These are phyloP conservation scores for Phaeolepiota aurea DNA, from an alignment of 768 basidiomycete genomes.

Conservation along the genomic window DNA sequence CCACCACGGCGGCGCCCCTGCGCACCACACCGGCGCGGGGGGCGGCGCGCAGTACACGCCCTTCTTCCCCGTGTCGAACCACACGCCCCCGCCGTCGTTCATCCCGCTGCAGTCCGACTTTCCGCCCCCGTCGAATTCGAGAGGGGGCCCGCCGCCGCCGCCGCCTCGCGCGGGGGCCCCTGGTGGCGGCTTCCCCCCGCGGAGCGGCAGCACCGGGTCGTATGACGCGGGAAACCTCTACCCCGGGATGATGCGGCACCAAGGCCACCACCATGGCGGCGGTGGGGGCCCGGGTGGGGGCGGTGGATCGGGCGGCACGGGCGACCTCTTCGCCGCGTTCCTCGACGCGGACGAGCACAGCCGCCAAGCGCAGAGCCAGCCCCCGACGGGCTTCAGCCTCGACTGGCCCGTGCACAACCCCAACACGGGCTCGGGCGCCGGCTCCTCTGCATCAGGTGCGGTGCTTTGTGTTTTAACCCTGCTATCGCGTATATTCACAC, in stretches of 20 bases:
- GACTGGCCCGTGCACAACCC: slow-evolving; percentile 28
- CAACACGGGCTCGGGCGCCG: slow-evolving; percentile 2
- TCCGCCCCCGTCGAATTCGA: slow-evolving; percentile 7
- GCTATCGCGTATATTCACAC: no score
- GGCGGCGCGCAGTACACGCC: slow-evolving; percentile 11
- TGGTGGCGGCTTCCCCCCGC: slow-evolving; percentile 7
- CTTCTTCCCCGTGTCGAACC: slow-evolving; percentile 17
- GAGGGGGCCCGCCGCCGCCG: slow-evolving; percentile 5
- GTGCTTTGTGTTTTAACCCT: slow-evolving; percentile 2
- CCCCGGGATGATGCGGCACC: slow-evolving; percentile 5
- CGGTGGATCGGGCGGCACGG: slow-evolving; percentile 2
- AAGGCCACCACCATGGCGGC: slow-evolving; percentile 1
- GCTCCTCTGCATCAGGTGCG: slow-evolving; percentile 13
- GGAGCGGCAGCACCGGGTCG: slow-evolving; percentile 6
- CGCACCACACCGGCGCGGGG: not conserved
- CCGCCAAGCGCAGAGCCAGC: slow-evolving; percentile 9
- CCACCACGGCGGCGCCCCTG: not conserved
- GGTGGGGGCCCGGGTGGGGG: not conserved
- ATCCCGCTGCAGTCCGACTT: slow-evolving; percentile 23
- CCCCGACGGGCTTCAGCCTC: slow-evolving; percentile 13
- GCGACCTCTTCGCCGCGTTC: slow-evolving; percentile 14
- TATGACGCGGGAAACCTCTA: slow-evolving; percentile 3
- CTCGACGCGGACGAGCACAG: slow-evolving; percentile 20
- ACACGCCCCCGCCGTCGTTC: slow-evolving; percentile 18
- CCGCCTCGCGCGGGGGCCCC: slow-evolving; percentile 6